These are phyloP conservation scores for Apophysomyces variabilis DNA, from an alignment of 371 early-diverging fungal genomes.

Conservation along the genomic window DNA sequence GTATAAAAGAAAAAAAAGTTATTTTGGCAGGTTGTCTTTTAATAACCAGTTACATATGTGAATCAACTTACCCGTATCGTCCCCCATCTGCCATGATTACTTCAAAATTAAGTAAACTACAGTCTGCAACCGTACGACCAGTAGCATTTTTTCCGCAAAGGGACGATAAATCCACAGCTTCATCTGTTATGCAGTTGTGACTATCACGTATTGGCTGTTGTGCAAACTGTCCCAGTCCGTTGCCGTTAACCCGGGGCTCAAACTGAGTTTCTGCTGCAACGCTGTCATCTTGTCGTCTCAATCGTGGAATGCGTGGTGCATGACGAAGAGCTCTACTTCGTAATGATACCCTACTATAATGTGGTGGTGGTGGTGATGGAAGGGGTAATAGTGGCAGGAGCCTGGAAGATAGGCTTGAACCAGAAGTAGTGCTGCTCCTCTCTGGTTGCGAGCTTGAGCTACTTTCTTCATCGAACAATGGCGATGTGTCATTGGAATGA, in stretches of 20 bases:
- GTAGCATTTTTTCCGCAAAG: conserved; percentile 13
- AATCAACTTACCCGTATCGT: conserved; percentile 20
- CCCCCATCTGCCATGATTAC: conserved; percentile 29
- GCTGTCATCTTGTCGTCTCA: conserved; percentile 11
- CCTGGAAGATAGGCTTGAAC: not conserved
- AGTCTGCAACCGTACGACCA: not conserved
- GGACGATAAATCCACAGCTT: conserved; percentile 12
- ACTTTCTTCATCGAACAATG: not conserved
- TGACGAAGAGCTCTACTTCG: conserved; percentile 20
- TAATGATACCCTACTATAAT: not conserved
- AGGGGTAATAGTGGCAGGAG: conserved; percentile 9
- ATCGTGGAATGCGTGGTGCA: conserved; percentile 22
- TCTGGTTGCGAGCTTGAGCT: not conserved
- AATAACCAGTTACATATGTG: not conserved
- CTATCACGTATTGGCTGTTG: not conserved
- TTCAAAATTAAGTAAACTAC: conserved; percentile 16
- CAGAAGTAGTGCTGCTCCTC: not conserved
- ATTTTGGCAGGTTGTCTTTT: too few species aligned
- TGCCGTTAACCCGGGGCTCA: not conserved
- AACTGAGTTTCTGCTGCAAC: not conserved
- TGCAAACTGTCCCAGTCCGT: not conserved
- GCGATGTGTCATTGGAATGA: not conserved
- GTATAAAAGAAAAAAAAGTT: not conserved
- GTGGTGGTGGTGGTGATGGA: conserved; percentile 11
- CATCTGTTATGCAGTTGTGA: conserved; percentile 12